phyloP scores from a whole-genome alignment of 768 basidiomycete genomes.

The Lactarius pseudohatsudake region DNA sequence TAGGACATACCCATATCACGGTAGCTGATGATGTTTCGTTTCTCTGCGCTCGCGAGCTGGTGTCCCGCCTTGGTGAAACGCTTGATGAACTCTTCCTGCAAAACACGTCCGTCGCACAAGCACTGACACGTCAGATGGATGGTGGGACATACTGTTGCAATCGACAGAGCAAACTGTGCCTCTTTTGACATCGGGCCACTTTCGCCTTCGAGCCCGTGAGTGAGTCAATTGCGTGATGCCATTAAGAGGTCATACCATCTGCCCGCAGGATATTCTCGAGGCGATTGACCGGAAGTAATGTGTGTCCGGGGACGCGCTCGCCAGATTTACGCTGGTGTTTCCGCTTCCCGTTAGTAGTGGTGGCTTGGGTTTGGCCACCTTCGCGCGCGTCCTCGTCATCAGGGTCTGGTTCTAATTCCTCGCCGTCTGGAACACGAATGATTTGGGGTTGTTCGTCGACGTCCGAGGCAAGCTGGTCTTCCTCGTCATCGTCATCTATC shows the following conservation, averaged over 20 bases:
- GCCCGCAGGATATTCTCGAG: slow-evolving; percentile 30
- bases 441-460: slow-evolving; percentile 19
- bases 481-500: slow-evolving; percentile 30
- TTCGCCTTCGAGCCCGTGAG: slow-evolving; percentile 17
- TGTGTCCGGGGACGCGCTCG: slow-evolving; percentile 28
- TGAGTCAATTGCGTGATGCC: slow-evolving; percentile 6
- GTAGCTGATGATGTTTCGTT: slow-evolving; percentile 25
- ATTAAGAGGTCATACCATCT: slow-evolving; percentile 24
- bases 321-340: slow-evolving; percentile 26
- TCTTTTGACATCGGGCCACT: slow-evolving; percentile 31
- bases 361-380: slow-evolving; percentile 7
- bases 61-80: slow-evolving; percentile 27
- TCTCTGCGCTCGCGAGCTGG: slow-evolving; percentile 17
- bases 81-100: slow-evolving; percentile 30
- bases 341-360: slow-evolving; percentile 21
- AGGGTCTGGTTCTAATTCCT: slow-evolving; percentile 29
- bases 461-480: slow-evolving; percentile 30
- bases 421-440: slow-evolving; percentile 17
- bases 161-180: slow-evolving; percentile 27
- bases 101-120: slow-evolving; percentile 9
- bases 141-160: slow-evolving; percentile 26
- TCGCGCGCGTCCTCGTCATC: slow-evolving; percentile 25
- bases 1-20: slow-evolving; percentile 29
- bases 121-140: slow-evolving; percentile 15
- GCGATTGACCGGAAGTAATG: slow-evolving; percentile 25